Percentiles rank a stretch among this genome's conserved stretches.
phyloP scores from a whole-genome alignment of 2,329 filamentous ascomycete species.

The Neopestalotiopsis rosae region DNA sequence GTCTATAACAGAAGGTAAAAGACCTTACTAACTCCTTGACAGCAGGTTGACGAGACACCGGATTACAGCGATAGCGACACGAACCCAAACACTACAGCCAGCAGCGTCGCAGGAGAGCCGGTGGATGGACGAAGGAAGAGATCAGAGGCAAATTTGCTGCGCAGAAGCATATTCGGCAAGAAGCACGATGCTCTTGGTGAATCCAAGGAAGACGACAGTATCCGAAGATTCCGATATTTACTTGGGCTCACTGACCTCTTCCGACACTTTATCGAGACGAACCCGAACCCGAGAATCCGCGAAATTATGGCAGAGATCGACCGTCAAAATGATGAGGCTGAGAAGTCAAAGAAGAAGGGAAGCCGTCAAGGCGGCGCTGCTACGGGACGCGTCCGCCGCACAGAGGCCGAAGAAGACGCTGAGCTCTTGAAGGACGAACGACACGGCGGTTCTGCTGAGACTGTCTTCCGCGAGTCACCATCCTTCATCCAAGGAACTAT shows the following conservation, averaged over 20 bases:
- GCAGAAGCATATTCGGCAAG: constrained; percentile 91
- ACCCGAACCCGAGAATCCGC: constrained; percentile 92
- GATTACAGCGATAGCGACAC: constrained; percentile 72
- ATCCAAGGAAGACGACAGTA: constrained; percentile 96
- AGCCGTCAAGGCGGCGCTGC: constrained; percentile 84
- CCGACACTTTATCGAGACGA: constrained; percentile 98
- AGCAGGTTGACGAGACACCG: constrained; percentile 70
- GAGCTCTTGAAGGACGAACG: constrained; percentile 89
- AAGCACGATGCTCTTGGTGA: constrained; percentile 93
- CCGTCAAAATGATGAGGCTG: constrained; percentile 81
- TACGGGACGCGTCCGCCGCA: constrained; percentile 80
- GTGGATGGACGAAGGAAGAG: constrained; percentile 84
- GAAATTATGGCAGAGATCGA: constrained; percentile 95
- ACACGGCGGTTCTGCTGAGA: constrained; percentile 82
- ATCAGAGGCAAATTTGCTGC: constrained; percentile 85
- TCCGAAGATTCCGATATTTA: constrained; percentile 92
- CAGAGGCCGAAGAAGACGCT: constrained; percentile 96
- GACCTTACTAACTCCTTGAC: constrained; percentile 15
- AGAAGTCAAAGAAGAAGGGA: constrained; percentile 73
- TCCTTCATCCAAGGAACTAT: constrained; percentile 87
- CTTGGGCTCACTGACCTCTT: constrained; percentile 95
- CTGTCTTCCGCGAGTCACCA: constrained; percentile 92
- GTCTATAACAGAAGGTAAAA: neutral
- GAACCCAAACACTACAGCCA: constrained; percentile 74
- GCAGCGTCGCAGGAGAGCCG: constrained; percentile 82